Evolutionary conservation across 495 filamentous ascomycete species (phyloP).

Genomic region (Neurospora sublineolata): DNA sequence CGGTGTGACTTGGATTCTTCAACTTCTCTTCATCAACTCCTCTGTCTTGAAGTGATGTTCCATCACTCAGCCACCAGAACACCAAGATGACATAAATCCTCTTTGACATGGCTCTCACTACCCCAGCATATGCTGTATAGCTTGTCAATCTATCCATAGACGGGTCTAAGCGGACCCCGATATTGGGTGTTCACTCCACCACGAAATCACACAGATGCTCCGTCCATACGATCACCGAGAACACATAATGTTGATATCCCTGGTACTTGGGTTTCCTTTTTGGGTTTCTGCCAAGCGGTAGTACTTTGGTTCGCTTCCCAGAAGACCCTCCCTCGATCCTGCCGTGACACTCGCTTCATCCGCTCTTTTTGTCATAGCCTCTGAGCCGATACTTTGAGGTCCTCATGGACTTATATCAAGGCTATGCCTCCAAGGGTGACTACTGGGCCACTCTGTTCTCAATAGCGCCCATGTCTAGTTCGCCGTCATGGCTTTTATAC

Average conservation of each 20-base stretch:
- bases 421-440: background rate
- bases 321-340: background rate
- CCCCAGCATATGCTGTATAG: background rate
- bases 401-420: background rate
- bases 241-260: background rate
- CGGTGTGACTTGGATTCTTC: background rate
- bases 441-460: background rate
- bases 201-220: background rate
- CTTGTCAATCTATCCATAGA: background rate
- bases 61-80: background rate
- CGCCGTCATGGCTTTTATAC: conserved; percentile 4
- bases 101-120: background rate
- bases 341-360: background rate
- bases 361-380: background rate
- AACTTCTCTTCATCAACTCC: background rate
- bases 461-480: background rate
- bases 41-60: background rate
- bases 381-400: background rate
- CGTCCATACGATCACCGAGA: background rate
- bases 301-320: background rate
- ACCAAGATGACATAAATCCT: background rate
- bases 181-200: background rate
- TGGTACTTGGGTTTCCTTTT: background rate
- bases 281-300: background rate
- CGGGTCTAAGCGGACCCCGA: background rate